Percentiles rank a stretch among this genome's conserved stretches.
phyloP scores from a whole-genome alignment of 768 basidiomycete genomes.

The Pleurotus sapidus region DNA sequence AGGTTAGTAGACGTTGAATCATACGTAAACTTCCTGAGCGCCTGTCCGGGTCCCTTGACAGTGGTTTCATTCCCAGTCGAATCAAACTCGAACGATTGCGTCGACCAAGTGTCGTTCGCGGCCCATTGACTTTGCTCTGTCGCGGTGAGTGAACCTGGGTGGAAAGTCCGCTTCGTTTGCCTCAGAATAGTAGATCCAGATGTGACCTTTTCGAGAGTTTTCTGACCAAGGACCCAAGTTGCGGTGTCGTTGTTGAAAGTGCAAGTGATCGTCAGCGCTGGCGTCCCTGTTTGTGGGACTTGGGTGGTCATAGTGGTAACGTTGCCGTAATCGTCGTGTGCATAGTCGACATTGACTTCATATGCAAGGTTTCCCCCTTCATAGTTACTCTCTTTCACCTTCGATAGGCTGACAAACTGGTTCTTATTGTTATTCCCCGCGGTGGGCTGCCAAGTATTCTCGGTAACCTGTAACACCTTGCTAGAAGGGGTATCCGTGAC shows the following conservation, averaged over 20 bases:
- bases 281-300: conserved; percentile 7
- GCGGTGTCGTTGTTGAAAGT: conserved; percentile 5
- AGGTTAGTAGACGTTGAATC: conserved; percentile 1
- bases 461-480: neutral
- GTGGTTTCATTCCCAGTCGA: neutral
- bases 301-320: conserved; percentile 6
- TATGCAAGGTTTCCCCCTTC: conserved; percentile 2
- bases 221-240: conserved; percentile 11
- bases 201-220: conserved; percentile 1
- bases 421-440: neutral
- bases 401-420: neutral
- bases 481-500: neutral
- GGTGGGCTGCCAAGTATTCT: neutral
- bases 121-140: conserved; percentile 2
- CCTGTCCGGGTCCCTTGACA: neutral
- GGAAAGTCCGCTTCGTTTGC: neutral
- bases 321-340: conserved; percentile 9
- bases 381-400: conserved; percentile 2
- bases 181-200: neutral
- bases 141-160: neutral
- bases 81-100: conserved; percentile 1
- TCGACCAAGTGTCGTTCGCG: neutral
- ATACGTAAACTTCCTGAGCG: neutral
- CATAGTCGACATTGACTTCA: conserved; percentile 9
- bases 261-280: conserved; percentile 5